A percentile compares a stretch with the other conserved stretches of the same genome.
Conservation (phyloP, 192 early-diverging fungal genomes). For the Thamnidium elegans region DNA sequence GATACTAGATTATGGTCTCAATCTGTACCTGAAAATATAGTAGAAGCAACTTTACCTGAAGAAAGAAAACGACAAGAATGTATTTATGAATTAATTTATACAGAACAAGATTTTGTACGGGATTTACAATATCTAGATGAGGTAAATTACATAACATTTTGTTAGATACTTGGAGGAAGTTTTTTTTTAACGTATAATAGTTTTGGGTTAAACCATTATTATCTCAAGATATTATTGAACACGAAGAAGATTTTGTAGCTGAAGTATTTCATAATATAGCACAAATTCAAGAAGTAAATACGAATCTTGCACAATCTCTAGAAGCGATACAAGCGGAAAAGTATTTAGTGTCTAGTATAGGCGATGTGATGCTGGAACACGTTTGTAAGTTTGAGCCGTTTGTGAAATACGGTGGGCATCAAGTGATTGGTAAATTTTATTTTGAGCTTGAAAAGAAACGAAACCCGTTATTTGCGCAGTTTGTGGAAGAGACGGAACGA, state of each 20-base stretch:
- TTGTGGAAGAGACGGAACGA: slow-evolving; percentile 77
- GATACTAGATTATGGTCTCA: slow-evolving; percentile 74
- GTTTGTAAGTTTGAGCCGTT: slow-evolving; percentile 75
- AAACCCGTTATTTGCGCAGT: slow-evolving; percentile 68
- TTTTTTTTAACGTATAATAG: slow-evolving; percentile 8
- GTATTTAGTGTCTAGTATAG: slow-evolving; percentile 72
- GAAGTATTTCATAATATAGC: slow-evolving; percentile 77
- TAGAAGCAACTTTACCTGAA: slow-evolving; percentile 64
- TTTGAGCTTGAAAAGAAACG: slow-evolving; percentile 76
- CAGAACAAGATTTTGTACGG: slow-evolving; percentile 85
- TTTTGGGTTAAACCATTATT: slow-evolving; percentile 65
- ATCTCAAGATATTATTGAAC: slow-evolving; percentile 63
- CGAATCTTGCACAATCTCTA: slow-evolving; percentile 55
- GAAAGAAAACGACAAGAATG: slow-evolving; percentile 91
- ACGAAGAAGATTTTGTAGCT: slow-evolving; percentile 69
- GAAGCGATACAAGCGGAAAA: slow-evolving; percentile 61
- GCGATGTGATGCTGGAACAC: slow-evolving; percentile 79
- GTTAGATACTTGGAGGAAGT: no score
- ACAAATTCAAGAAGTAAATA: slow-evolving; percentile 62
- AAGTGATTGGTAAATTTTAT: slow-evolving; percentile 76
- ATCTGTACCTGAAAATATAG: slow-evolving; percentile 77
- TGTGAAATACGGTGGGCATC: slow-evolving; percentile 83
- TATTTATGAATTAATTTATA: slow-evolving; percentile 90
- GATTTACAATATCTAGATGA: slow-evolving; percentile 79
- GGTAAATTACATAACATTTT: slow-evolving; percentile 47